Percentiles rank a stretch among this genome's conserved stretches.
Conservation (phyloP, 1,284 basidiomycete genomes). For the Ganoderma lucidum region DNA sequence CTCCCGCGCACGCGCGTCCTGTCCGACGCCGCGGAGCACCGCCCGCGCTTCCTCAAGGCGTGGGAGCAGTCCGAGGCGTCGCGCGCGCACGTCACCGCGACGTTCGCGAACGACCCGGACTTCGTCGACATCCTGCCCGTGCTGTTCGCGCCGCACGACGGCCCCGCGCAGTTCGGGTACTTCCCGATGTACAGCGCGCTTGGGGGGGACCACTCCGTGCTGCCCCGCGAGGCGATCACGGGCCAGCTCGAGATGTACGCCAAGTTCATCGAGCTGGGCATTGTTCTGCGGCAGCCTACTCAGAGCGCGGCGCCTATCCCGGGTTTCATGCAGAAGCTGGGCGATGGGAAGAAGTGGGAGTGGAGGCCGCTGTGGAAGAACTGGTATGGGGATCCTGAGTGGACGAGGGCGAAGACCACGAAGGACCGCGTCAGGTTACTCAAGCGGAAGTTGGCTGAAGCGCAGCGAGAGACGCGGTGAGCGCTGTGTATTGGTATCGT, state of each 20-base stretch:
- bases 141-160: conserved; percentile 8
- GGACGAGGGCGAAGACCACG: neutral
- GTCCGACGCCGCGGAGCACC: neutral
- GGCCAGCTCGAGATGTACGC: conserved; percentile 12
- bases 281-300: conserved; percentile 9
- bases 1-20: conserved; percentile 20
- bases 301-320: neutral
- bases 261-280: conserved; percentile 17
- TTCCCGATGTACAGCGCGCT: conserved; percentile 10
- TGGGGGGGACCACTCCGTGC: neutral
- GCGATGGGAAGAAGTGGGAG: conserved; percentile 18
- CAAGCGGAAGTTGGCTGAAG: conserved; percentile 9
- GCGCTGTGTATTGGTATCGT: neutral
- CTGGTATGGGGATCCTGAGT: conserved; percentile 10
- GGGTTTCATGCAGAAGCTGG: conserved; percentile 10
- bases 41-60: neutral
- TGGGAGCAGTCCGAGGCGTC: conserved; percentile 12
- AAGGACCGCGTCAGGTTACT: conserved; percentile 7
- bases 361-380: conserved; percentile 15
- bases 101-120: conserved; percentile 5
- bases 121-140: conserved; percentile 20
- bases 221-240: neutral
- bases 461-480: neutral
- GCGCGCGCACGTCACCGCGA: conserved; percentile 9
- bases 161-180: conserved; percentile 15